These are phyloP conservation scores for Phylloboletellus chloephorus DNA, from an alignment of 1,284 basidiomycete genomes.

Conservation along the genomic window DNA sequence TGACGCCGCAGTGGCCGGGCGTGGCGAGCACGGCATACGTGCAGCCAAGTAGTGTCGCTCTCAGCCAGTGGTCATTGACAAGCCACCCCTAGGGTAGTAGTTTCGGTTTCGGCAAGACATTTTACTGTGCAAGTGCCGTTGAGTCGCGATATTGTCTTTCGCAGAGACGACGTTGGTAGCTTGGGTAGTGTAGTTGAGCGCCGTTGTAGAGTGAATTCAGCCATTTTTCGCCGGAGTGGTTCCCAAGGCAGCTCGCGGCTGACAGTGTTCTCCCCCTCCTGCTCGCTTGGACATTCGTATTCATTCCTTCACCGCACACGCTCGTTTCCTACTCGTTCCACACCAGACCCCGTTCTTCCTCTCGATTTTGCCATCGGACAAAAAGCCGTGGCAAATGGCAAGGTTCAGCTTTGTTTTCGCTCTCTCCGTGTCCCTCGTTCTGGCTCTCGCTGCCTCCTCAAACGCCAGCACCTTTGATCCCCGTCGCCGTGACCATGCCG, in stretches of 20 bases:
- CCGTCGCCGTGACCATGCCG: constrained; percentile 50
- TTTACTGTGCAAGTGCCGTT: constrained; percentile 1
- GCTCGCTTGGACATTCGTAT: constrained; percentile 7
- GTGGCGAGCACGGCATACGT: constrained; percentile 47
- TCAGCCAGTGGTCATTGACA: constrained; percentile 57
- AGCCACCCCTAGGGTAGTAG: constrained; percentile 48
- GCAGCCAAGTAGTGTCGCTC: constrained; percentile 51
- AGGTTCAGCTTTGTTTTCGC: constrained; percentile 56
- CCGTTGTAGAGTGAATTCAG: neutral
- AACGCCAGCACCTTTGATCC: constrained; percentile 42
- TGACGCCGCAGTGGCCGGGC: constrained; percentile 82
- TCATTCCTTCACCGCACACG: constrained; percentile 19
- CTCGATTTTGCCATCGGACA: neutral
- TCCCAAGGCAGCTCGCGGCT: constrained; percentile 21
- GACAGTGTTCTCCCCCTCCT: constrained; percentile 10
- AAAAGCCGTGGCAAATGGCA: constrained; percentile 20
- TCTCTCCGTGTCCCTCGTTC: constrained; percentile 48
- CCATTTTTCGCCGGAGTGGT: constrained; percentile 3
- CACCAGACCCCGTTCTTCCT: neutral
- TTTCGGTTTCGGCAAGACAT: neutral
- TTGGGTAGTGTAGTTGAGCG: neutral
- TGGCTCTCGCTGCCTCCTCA: constrained; percentile 40
- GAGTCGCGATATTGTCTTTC: no score
- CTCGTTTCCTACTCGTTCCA: constrained; percentile 16
- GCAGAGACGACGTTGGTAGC: constrained; percentile 14